phyloP scores from a whole-genome alignment of 2,329 filamentous ascomycete genomes.

The Leptographium lundbergii region DNA sequence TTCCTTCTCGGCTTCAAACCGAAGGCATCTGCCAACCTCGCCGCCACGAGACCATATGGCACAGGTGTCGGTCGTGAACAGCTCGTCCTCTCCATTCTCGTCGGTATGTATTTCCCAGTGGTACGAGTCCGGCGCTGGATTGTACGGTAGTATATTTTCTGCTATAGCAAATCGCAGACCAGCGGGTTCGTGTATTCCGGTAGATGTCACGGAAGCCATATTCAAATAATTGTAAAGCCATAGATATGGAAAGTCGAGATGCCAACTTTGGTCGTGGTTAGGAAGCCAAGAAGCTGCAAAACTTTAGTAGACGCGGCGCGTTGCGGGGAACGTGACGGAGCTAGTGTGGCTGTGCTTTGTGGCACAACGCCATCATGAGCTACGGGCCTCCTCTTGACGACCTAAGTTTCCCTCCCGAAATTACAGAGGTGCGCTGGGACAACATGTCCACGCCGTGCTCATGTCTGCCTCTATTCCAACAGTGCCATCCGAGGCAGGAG shows the following conservation, averaged over 20 bases:
- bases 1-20: conserved; percentile 78
- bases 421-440: not conserved
- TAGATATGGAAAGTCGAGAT: not conserved
- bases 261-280: not conserved
- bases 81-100: conserved; percentile 55
- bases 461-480: conserved; percentile 10
- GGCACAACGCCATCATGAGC: not conserved
- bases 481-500: conserved; percentile 6
- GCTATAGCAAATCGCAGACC: conserved; percentile 72
- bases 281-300: conserved; percentile 2
- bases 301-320: not conserved
- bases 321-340: not conserved
- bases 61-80: conserved; percentile 60
- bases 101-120: conserved; percentile 55
- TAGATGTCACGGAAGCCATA: conserved; percentile 85
- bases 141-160: conserved; percentile 60
- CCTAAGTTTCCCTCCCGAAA: not conserved
- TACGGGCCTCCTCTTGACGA: not conserved
- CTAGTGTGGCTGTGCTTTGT: not conserved
- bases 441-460: conserved; percentile 6
- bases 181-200: conserved; percentile 81
- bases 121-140: conserved; percentile 56
- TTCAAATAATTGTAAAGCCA: not conserved
- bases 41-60: conserved; percentile 86
- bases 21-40: conserved; percentile 73